A percentile compares a stretch with the other conserved stretches of the same genome.
Conservation (phyloP, 2,329 filamentous ascomycete species). For the Exophiala sp. region DNA sequence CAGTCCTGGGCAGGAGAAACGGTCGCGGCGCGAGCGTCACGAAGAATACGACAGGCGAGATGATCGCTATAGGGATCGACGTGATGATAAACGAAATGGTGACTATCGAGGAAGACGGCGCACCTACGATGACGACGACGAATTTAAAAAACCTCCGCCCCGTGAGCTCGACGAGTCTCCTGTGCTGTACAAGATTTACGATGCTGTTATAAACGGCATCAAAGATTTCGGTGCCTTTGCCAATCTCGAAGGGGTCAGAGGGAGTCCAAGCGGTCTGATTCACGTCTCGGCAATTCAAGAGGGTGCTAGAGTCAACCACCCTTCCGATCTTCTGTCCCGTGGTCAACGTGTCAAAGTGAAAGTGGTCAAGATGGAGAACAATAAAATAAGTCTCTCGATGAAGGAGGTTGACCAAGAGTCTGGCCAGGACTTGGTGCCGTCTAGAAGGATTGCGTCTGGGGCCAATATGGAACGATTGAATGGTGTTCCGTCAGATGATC, state of each 20-base stretch:
- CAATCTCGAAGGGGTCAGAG: slow-evolving; percentile 77
- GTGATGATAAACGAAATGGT: slow-evolving; percentile 31
- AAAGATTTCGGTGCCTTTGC: slow-evolving; percentile 97
- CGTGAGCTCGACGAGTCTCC: slow-evolving; percentile 76
- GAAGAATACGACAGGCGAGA: slow-evolving; percentile 44
- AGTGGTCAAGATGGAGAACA: slow-evolving; percentile 76
- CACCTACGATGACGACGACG: slow-evolving; percentile 50
- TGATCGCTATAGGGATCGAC: slow-evolving; percentile 14
- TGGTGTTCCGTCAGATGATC: slow-evolving; percentile 53
- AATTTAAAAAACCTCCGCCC: slow-evolving; percentile 60
- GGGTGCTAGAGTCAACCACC: slow-evolving; percentile 81
- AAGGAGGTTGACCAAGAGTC: slow-evolving; percentile 92
- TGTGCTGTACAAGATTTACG: slow-evolving; percentile 78
- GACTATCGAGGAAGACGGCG: slow-evolving; percentile 38
- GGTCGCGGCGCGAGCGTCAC: slow-evolving; percentile 36
- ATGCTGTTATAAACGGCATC: slow-evolving; percentile 81
- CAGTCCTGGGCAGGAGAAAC: slow-evolving; percentile 41
- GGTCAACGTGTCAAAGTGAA: slow-evolving; percentile 90
- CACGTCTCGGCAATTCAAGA: slow-evolving; percentile 86
- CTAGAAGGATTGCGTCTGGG: slow-evolving; percentile 73
- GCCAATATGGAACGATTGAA: slow-evolving; percentile 83
- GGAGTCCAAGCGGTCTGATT: slow-evolving; percentile 86
- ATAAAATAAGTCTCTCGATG: slow-evolving; percentile 83
- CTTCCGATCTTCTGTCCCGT: slow-evolving; percentile 73
- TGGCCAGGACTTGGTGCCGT: slow-evolving; percentile 74